Base-by-base conservation (phyloP, 768 basidiomycete genomes). In the Pleurotus platypus region DNA sequence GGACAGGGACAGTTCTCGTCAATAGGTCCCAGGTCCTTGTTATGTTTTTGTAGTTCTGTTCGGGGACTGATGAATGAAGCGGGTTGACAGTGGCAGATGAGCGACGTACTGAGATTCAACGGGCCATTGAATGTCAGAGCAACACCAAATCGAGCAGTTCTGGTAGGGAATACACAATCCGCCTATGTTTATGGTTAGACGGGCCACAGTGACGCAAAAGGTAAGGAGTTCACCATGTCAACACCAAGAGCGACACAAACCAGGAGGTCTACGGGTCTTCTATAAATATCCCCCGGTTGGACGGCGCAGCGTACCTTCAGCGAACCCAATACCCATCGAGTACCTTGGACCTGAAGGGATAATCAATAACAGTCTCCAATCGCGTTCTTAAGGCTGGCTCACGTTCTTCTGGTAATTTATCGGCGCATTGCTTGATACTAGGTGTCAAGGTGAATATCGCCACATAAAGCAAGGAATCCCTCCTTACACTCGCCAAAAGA, bases 181-280 rank as follows among this genome's bases (percentile, higher is more conserved):
- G 92, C 92, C 91, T 92, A 58, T 8, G 54, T 16, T 55, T 22
- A 18, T 51, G 49, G 27, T 15, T 47, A 60, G 5, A 59, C 20
- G 7, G 22, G 16, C 30, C 37, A 40, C 49, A 40, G 46, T 22
- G 51, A 18, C n/a, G 30, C 13, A 46, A 40, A 26, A 16, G 18
- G 59, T 24, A 18, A 5, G 30, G 27, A 22, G 3, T 73, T 27
- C 60, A 90, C 92, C 92, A 96, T 95, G 65, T 96, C 93, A 27
- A 95, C 81, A 12, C 93, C 93, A n/a, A 96, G 75, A 4, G 93
- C 93, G 18, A 93, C 86, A 63, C 94, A 94, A 12, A 95, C 92
- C 40, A 96, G 74, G 12, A 96, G 78, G 75, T 96, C 93, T 91
- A 59, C 9, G 11, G 8, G 30, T 40, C 22, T 6, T 15, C 2